These are phyloP conservation scores for Nothophytophthora sp. DNA, from an alignment of 352 stramenopile genomes.

Conservation along the genomic window DNA sequence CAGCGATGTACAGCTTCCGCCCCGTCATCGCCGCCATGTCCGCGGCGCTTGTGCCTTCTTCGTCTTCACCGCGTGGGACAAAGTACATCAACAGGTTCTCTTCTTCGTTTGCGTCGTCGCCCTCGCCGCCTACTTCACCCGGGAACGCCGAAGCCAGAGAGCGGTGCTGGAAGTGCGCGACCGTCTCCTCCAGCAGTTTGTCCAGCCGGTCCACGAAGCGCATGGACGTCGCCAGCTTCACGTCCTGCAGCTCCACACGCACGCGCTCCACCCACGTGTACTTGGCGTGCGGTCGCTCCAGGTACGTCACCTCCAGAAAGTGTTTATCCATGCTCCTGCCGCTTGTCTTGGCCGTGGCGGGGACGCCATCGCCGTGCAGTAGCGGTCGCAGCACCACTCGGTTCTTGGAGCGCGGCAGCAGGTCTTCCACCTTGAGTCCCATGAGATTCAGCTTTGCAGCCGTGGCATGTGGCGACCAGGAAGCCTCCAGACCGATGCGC, in stretches of 20 bases:
- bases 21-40: slow-evolving; percentile 79
- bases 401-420: slow-evolving; percentile 64
- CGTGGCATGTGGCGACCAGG: slow-evolving; percentile 38
- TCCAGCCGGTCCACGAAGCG: slow-evolving; percentile 76
- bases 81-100: slow-evolving; percentile 76
- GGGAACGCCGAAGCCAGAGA: slow-evolving; percentile 52
- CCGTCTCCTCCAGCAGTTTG: slow-evolving; percentile 55
- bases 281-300: slow-evolving; percentile 69
- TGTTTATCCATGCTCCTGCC: slow-evolving; percentile 43
- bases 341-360: slow-evolving; percentile 9
- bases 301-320: slow-evolving; percentile 72
- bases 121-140: slow-evolving; percentile 23
- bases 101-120: slow-evolving; percentile 35
- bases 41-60: slow-evolving; percentile 9
- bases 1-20: slow-evolving; percentile 77
- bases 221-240: slow-evolving; percentile 79
- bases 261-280: slow-evolving; percentile 72
- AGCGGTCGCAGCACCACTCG: slow-evolving; percentile 67
- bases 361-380: slow-evolving; percentile 15
- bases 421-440: slow-evolving; percentile 74
- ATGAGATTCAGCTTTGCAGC: slow-evolving; percentile 70
- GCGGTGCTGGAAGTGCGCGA: slow-evolving; percentile 68
- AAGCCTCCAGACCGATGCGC: slow-evolving; percentile 59
- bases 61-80: slow-evolving; percentile 43
- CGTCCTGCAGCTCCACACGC: slow-evolving; percentile 60